A percentile compares a stretch with the other conserved stretches of the same genome.
These are phyloP conservation scores for Colletotrichum brevisporum DNA, from an alignment of 2,329 filamentous ascomycete genomes.

Conservation along the genomic window DNA sequence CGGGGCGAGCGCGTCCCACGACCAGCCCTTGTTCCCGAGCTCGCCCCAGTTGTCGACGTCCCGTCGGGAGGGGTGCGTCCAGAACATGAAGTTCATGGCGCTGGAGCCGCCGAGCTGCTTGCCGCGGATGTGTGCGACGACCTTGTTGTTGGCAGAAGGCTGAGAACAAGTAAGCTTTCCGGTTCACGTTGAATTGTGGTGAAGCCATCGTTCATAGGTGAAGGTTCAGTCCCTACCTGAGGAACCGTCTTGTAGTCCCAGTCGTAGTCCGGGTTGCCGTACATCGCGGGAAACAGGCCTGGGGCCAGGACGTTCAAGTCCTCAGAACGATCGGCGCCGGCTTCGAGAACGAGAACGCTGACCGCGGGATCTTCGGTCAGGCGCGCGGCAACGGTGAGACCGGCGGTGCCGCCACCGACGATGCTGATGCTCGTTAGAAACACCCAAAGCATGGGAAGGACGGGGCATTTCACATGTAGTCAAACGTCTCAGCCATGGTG, in stretches of 20 bases:
- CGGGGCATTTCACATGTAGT: constrained; percentile 21
- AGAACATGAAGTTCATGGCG: constrained; percentile 72
- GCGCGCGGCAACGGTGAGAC: constrained; percentile 63
- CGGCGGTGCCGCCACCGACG: constrained; percentile 68
- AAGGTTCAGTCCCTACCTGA: constrained; percentile 31
- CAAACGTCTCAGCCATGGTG: constrained; percentile 23
- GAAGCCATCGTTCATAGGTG: background rate
- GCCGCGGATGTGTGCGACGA: constrained; percentile 37
- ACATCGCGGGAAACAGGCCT: constrained; percentile 40
- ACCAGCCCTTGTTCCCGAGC: constrained; percentile 72
- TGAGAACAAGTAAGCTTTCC: background rate
- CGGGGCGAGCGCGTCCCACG: constrained; percentile 59
- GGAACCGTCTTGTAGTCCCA: constrained; percentile 44
- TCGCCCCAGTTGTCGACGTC: constrained; percentile 71
- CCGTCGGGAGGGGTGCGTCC: constrained; percentile 59
- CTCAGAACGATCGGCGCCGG: constrained; percentile 40
- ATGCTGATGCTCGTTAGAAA: constrained; percentile 54
- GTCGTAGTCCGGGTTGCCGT: constrained; percentile 42
- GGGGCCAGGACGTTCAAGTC: constrained; percentile 41
- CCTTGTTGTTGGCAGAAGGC: constrained; percentile 21
- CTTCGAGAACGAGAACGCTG: constrained; percentile 37
- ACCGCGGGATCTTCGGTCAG: constrained; percentile 54
- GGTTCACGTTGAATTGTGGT: background rate
- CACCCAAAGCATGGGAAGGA: background rate
- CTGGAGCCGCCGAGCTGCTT: constrained; percentile 71